Conservation (phyloP, 106 monocot species). For the Cymbidium sinense region DNA sequence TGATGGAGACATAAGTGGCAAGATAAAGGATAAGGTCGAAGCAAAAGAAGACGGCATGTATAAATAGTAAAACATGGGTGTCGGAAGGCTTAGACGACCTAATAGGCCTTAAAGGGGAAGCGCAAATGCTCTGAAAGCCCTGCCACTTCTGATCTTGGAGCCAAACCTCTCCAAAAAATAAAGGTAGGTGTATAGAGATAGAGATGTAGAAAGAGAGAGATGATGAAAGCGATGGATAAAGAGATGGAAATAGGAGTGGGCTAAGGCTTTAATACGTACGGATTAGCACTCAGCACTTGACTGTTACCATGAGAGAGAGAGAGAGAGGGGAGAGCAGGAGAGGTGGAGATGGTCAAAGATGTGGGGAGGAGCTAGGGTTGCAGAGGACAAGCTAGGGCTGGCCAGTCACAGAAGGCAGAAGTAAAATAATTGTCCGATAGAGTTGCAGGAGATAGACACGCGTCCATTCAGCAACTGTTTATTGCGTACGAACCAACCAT, state of each 20-base stretch:
- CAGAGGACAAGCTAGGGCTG: not conserved
- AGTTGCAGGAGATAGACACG: not conserved
- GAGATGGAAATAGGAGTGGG: not conserved
- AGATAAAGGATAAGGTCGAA: not conserved
- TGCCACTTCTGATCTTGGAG: not conserved
- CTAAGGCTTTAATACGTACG: not conserved
- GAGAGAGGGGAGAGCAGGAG: not conserved
- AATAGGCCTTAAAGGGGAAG: not conserved
- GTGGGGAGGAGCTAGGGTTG: slow-evolving; percentile 2
- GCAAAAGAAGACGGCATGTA: slow-evolving; percentile 5
- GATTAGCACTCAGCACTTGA: not conserved
- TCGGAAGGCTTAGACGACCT: not conserved
- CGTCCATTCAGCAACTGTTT: not conserved
- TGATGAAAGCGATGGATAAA: not conserved
- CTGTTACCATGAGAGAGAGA: not conserved
- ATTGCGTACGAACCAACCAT: not conserved
- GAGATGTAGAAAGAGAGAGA: not conserved
- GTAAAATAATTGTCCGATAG: not conserved
- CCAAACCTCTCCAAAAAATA: not conserved
- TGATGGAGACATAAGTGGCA: not conserved
- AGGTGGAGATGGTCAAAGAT: not conserved
- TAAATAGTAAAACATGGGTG: not conserved
- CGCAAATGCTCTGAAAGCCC: not conserved
- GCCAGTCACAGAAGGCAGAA: not conserved
- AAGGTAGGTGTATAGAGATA: not conserved